Evolutionary conservation across 1,284 basidiomycete species (phyloP).

Genomic region (Rhodotorula sp.): DNA sequence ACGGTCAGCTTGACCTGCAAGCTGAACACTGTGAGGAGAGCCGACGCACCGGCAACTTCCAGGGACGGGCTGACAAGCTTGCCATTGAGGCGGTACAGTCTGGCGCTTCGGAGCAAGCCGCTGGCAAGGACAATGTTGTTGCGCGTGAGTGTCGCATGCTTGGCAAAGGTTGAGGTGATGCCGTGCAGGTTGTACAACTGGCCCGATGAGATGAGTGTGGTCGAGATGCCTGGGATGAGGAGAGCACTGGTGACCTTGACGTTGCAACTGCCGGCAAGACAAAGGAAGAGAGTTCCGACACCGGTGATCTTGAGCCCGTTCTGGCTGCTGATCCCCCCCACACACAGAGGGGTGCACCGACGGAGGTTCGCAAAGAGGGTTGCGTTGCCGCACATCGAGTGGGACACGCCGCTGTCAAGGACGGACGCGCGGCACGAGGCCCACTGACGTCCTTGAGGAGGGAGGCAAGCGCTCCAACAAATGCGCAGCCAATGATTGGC

Average conservation of each 20-base stretch:
- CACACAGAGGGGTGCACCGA: background rate
- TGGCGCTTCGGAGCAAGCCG: too few relatives aligned
- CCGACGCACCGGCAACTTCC: background rate
- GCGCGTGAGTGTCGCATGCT: background rate
- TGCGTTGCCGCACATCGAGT: conserved; percentile 3
- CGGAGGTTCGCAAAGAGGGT: background rate
- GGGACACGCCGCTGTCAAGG: conserved; percentile 2
- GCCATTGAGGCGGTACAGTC: too few relatives aligned
- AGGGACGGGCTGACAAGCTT: too few relatives aligned
- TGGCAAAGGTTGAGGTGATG: background rate
- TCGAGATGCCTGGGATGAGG: too few relatives aligned
- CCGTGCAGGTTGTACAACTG: conserved; percentile 1
- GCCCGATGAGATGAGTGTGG: background rate
- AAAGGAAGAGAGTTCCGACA: too few relatives aligned
- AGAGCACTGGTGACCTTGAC: too few relatives aligned
- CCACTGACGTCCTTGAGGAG: too few relatives aligned
- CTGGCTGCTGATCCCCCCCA: background rate
- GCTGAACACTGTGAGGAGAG: background rate
- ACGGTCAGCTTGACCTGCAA: background rate
- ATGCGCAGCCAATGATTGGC: too few relatives aligned
- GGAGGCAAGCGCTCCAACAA: too few relatives aligned
- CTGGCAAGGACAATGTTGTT: background rate
- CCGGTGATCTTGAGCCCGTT: background rate
- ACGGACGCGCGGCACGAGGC: background rate
- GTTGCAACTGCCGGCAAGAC: too few relatives aligned